Evolutionary conservation across 192 early-diverging fungal species (phyloP).

Genomic region (Backusella sp.): DNA sequence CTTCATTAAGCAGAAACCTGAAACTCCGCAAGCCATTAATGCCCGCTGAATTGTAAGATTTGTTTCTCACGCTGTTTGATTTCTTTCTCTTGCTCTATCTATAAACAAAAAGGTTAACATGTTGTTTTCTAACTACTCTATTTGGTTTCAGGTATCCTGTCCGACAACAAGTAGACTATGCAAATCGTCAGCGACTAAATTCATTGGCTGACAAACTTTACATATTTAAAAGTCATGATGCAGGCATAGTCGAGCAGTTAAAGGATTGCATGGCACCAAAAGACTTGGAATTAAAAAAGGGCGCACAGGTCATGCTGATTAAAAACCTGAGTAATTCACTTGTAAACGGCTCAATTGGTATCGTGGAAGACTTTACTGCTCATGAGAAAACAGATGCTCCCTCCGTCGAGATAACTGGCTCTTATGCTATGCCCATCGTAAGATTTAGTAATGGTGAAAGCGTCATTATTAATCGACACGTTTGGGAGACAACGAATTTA

Average conservation of each 20-base stretch:
- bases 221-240: slow-evolving; percentile 50
- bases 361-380: slow-evolving; percentile 43
- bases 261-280: slow-evolving; percentile 57
- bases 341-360: slow-evolving; percentile 79
- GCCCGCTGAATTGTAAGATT: slow-evolving; percentile 71
- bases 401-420: neutral
- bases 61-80: neutral
- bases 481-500: slow-evolving; percentile 46
- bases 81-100: neutral
- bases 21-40: slow-evolving; percentile 52
- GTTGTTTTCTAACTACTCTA: neutral
- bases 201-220: slow-evolving; percentile 48
- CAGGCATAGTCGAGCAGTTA: slow-evolving; percentile 24
- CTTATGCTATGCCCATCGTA: slow-evolving; percentile 28
- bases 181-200: slow-evolving; percentile 57
- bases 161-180: slow-evolving; percentile 71
- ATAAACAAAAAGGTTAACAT: neutral
- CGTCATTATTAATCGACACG: slow-evolving; percentile 49
- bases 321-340: slow-evolving; percentile 62
- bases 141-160: slow-evolving; percentile 47
- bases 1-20: slow-evolving; percentile 43
- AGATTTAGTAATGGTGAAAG: slow-evolving; percentile 38
- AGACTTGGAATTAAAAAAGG: slow-evolving; percentile 62
- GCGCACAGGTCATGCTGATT: slow-evolving; percentile 85
- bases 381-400: slow-evolving; percentile 7